These are phyloP conservation scores for Termitomyces sp. DNA, from an alignment of 768 basidiomycete species.

Conservation along the genomic window DNA sequence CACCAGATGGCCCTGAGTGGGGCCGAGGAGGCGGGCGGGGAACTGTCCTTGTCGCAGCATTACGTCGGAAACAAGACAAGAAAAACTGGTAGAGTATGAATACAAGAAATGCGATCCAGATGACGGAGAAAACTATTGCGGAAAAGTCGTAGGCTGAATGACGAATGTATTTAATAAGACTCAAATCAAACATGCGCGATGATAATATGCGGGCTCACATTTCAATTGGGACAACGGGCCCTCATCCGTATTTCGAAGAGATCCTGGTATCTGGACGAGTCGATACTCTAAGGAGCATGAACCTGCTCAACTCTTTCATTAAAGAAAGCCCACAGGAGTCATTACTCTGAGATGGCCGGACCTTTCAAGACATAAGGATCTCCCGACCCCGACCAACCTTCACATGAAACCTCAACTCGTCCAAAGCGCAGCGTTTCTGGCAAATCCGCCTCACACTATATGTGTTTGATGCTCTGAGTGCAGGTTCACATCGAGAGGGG, in stretches of 20 bases:
- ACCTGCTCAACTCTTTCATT: slow-evolving; percentile 36
- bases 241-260: slow-evolving; percentile 32
- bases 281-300: slow-evolving; percentile 87
- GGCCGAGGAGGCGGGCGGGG: slow-evolving; percentile 29
- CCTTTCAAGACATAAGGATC: slow-evolving; percentile 87
- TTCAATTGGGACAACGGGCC: slow-evolving; percentile 23
- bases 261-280: slow-evolving; percentile 64
- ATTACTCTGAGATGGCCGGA: slow-evolving; percentile 21
- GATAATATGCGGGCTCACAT: slow-evolving; percentile 20
- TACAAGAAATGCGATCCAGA: slow-evolving; percentile 52
- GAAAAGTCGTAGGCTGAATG: slow-evolving; percentile 43
- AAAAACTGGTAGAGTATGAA: slow-evolving; percentile 59
- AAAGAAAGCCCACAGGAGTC: neutral
- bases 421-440: slow-evolving; percentile 83
- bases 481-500: neutral
- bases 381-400: slow-evolving; percentile 83
- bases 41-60: slow-evolving; percentile 23
- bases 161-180: neutral
- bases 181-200: neutral
- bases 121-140: slow-evolving; percentile 47
- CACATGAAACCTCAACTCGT: slow-evolving; percentile 81
- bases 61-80: slow-evolving; percentile 45
- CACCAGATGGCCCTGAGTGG: slow-evolving; percentile 35
- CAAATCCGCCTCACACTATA: slow-evolving; percentile 85
- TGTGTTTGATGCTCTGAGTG: neutral